Evolutionary conservation across 2,329 filamentous ascomycete genomes (phyloP), one percentile per base, ranked within the genome.

Genomic region (Pseudogymnoascus sp.): DNA sequence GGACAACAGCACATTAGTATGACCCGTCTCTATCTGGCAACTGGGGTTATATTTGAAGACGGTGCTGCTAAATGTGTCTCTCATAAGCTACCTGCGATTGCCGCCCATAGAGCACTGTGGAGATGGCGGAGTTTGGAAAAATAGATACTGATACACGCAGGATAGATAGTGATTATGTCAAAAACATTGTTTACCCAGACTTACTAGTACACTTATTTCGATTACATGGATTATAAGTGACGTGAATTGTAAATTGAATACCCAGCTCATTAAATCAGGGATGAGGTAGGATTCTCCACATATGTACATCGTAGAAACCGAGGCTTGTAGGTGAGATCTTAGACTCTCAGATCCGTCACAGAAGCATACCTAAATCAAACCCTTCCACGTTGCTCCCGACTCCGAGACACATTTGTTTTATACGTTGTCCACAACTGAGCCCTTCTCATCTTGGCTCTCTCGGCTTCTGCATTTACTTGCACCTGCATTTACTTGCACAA

Each of bases 341-440:
- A 31, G 28, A 31, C 28, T 31, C 28, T 10, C 8, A 31, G 28
- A 31, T 1, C 28, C 11, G 28, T 11, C 28, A 11, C 7, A 11
- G 8, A 1, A 4, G 28, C 8, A 11, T 31, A 31, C 3, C 28
- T 3, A 31, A 31, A 31, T 31, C 28, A 11, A 10, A 31, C 28
- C 8, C 28, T 7, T 4, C 28, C 28, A 31, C 8, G 28, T 31
- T 11, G 8, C 28, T 4, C 8, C 8, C 8, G 8, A 2, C 8
- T 31, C 2, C 2, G 28, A 31, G 8, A 31, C 28, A 31, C 28
- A 11, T 7, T 10, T 62, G 6, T 73, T 60, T 73, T 72, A 75
- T 1, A 73, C 67, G 63, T 72, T 69, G 8, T 71, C 67, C 4
- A 69, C 70, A 50, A 70, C 70, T 5, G 73, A 75, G 16, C 75